These are phyloP conservation scores for Scalesia atractyloides DNA, from an alignment of 129 eudicot species.

Conservation along the genomic window DNA sequence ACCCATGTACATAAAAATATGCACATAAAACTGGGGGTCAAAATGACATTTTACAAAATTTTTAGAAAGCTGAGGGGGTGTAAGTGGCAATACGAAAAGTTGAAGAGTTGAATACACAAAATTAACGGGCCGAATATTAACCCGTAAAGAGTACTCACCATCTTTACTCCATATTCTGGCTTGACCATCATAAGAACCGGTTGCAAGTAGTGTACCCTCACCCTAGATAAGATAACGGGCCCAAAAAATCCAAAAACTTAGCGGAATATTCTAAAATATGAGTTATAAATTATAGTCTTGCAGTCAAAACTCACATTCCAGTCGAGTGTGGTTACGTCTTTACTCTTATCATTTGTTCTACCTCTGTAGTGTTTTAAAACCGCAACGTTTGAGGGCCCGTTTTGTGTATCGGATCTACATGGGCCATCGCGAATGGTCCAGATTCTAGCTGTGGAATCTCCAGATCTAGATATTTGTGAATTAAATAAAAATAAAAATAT, in stretches of 20 bases:
- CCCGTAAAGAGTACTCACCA: slow-evolving; percentile 45
- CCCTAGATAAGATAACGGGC: slow-evolving; percentile 42
- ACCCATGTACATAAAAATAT: too few relatives aligned
- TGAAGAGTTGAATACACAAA: too few relatives aligned
- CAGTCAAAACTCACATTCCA: slow-evolving; percentile 80
- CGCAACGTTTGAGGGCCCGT: slow-evolving; percentile 48
- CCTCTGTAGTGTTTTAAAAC: slow-evolving; percentile 79
- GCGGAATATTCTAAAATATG: background rate
- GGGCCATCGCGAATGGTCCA: slow-evolving; percentile 81
- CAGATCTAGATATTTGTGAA: slow-evolving; percentile 50
- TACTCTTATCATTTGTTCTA: slow-evolving; percentile 81
- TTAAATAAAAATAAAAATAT: background rate
- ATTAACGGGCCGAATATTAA: too few relatives aligned
- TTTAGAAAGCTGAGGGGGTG: too few relatives aligned
- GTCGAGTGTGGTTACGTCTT: slow-evolving; percentile 94
- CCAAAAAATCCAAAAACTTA: slow-evolving; percentile 1
- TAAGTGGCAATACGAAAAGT: too few relatives aligned
- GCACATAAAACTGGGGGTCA: too few relatives aligned
- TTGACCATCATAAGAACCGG: slow-evolving; percentile 98
- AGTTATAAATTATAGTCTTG: background rate
- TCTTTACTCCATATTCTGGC: slow-evolving; percentile 92
- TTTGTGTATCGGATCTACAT: slow-evolving; percentile 53
- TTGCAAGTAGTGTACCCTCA: slow-evolving; percentile 93
- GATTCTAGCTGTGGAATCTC: slow-evolving; percentile 93
- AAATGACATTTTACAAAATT: too few relatives aligned